Conservation (phyloP, 2,329 filamentous ascomycete species). For the Macrophomina pseudophaseolina region DNA sequence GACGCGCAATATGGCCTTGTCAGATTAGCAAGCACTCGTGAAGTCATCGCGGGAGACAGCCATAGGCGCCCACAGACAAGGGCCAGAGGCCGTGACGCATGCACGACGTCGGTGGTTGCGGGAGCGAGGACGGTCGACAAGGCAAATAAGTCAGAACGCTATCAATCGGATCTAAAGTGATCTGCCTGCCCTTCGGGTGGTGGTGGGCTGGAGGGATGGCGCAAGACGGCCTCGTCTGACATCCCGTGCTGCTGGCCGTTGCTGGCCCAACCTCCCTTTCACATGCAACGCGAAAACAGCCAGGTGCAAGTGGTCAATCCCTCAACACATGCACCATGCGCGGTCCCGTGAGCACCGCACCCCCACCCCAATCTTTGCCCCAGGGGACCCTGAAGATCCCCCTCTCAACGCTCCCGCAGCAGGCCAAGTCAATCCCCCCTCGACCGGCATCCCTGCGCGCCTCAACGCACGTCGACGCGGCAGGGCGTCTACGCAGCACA, state of each 20-base stretch:
- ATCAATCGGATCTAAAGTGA: background rate
- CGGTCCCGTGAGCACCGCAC: background rate
- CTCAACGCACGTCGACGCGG: constrained; percentile 8
- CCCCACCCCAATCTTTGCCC: background rate
- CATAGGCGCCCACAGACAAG: background rate
- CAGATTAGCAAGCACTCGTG: constrained; percentile 15
- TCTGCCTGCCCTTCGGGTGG: background rate
- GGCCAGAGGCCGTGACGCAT: background rate
- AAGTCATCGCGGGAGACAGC: background rate
- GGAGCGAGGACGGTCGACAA: background rate
- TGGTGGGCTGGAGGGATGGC: background rate
- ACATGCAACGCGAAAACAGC: background rate
- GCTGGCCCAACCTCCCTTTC: background rate
- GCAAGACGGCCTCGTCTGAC: constrained; percentile 9
- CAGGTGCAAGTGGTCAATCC: constrained; percentile 7
- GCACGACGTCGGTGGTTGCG: background rate
- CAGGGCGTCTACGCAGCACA: background rate
- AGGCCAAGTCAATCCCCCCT: background rate
- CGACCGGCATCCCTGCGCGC: background rate
- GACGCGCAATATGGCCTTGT: constrained; percentile 6
- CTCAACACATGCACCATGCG: constrained; percentile 22
- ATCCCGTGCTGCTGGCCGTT: background rate
- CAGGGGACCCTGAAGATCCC: constrained; percentile 21
- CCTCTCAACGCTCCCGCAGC: constrained; percentile 23
- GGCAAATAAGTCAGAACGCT: background rate